Base-by-base conservation (phyloP, 129 eudicot genomes). In the Flaveria brownii region DNA sequence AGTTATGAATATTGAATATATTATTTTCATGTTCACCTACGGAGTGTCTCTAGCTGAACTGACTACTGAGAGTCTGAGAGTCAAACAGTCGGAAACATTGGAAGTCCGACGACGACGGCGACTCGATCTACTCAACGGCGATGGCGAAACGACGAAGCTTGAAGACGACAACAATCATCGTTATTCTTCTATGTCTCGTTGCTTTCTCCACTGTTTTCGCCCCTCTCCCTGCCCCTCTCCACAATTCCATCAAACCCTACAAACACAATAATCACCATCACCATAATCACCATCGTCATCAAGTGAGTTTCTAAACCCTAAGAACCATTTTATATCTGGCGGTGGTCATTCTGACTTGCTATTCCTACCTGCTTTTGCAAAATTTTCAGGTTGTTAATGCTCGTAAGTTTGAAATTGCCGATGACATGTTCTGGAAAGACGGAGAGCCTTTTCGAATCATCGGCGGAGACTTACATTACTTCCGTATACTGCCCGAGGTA, bases 391-490 rank as follows among this genome's bases (percentile, higher is more conserved):
- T 17, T 73, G 83, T 28, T 76, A 45, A 62, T 79, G 72, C 57
- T 68, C 82, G 80, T 8, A 88, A 81, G 65, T 93, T 93, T 73
- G 96, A 84, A 79, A 90, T 93, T 80, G 95, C 86, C 0, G 79
- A 93, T 76, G 97, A 93, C 78, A 84, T 75, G 93, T 93, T 93
- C 82, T 88, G 91, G 96, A 93, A 90, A 84, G 98, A 93, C 33
- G 97, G 90, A 9, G 61, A 87, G 81, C 97, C 91, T n/a, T 93
- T 93, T 83, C 87, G 82, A 73, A 90, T 93, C 26, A 85, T 93
- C 51, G 98, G 98, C 41, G 98, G 98, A 0, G 98, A 93, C 84
- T 70, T 93, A 86, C 98, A 93, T 80, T 93, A 93, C 71, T 93
- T 93, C 73, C 92, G 97, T 46, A 88, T 90, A 68, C 88, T 87